These are phyloP conservation scores for Adansonia grandidieri DNA, from an alignment of 441 rosid species.

Conservation along the genomic window DNA sequence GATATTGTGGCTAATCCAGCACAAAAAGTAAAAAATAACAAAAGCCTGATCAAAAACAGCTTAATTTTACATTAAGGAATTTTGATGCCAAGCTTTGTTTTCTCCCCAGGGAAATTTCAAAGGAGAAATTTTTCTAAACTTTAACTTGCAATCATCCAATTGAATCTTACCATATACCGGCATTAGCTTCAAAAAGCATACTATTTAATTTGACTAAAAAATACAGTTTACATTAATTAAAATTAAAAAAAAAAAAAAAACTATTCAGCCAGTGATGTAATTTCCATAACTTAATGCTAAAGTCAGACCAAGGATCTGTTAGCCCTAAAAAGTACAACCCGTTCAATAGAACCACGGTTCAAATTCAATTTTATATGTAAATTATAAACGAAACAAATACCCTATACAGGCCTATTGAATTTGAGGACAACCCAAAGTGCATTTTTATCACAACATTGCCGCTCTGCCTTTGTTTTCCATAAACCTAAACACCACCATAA, in stretches of 20 bases:
- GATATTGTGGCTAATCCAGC: neutral
- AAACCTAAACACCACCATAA: neutral
- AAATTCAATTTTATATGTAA: neutral
- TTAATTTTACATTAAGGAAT: neutral
- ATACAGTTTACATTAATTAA: neutral
- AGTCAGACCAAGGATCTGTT: neutral
- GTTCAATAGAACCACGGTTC: neutral
- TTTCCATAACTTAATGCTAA: neutral
- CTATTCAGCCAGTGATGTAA: neutral
- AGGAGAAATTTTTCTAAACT: neutral
- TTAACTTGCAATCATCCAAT: neutral
- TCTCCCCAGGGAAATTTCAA: neutral
- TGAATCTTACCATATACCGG: neutral
- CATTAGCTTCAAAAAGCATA: neutral
- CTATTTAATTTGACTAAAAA: neutral
- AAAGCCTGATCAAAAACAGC: neutral
- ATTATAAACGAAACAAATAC: slow-evolving; percentile 2
- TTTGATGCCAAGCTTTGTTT: neutral
- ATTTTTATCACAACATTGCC: slow-evolving; percentile 2
- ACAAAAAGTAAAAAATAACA: neutral
- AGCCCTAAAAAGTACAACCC: neutral
- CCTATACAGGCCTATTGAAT: neutral
- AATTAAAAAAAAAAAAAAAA: neutral
- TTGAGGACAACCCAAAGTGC: neutral
- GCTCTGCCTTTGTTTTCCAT: neutral